Base-by-base conservation (phyloP, 768 basidiomycete species). In the Pleurotus tuoliensis region DNA sequence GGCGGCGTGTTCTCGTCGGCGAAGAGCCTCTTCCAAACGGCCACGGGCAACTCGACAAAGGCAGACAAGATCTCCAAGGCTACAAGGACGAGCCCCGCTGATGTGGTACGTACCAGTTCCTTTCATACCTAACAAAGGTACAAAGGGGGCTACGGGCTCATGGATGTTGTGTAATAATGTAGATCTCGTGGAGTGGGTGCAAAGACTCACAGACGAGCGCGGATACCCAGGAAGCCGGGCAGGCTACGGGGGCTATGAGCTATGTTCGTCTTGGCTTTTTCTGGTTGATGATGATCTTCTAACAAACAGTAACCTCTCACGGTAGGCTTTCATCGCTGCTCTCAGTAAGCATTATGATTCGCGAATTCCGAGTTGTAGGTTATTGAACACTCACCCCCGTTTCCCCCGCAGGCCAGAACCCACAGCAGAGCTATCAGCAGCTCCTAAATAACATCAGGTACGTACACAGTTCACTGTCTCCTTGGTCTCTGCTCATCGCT, bases 121-220 rank as follows among this genome's bases (percentile, higher is more conserved):
- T 52, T 16, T 16, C 8, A 43, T 30, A 25, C 4, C 24, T 25
- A 25, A 25, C 5, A 25, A 20, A 20, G 20, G 20, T 20, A 20
- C 20, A 20, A 20, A 20, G 20, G 20, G 20, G 20, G 20, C 20
- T 20, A 2, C 24, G 15, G 13, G 13, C 34, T 57, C 11, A 61
- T 56, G 44, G 5, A 48, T 38, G 30, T 25, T 11, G 6, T 51
- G 9, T 4, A 0, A 5, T 25, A 25, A 25, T 57, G 57, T 15
- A 91, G 89, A 87, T 91, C n/a, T 87, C 86, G n/a, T 91, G 84
- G 81, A 88, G 87, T 65, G 90, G 88, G 24, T 90, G 89, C 68
- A 88, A 87, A 60, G 90, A 91, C 66, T 77, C 82, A 13, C 88
- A 91, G 67, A 91, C 88, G n/a, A 90, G 88, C 62, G 89, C 89